These are phyloP conservation scores for Physcia stellaris DNA, from an alignment of 495 filamentous ascomycete genomes.

Conservation along the genomic window DNA sequence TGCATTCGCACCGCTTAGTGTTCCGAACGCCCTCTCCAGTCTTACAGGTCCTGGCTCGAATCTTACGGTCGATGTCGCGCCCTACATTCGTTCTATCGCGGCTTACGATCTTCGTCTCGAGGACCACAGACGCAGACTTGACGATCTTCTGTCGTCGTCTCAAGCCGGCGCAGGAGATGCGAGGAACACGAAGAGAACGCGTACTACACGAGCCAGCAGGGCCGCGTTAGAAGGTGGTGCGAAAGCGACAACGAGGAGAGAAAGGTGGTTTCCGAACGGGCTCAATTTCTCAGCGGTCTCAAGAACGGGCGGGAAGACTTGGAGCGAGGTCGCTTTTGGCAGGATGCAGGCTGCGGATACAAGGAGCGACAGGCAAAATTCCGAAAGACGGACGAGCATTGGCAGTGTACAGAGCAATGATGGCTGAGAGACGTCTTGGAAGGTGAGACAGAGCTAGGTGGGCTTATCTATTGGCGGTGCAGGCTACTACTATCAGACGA, in stretches of 20 bases:
- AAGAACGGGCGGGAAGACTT: constrained; percentile 49
- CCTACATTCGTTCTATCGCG: constrained; percentile 71
- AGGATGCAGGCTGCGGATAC: too few species aligned
- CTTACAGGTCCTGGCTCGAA: constrained; percentile 55
- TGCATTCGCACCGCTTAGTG: constrained; percentile 44
- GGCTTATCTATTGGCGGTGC: too few species aligned
- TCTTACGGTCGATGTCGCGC: constrained; percentile 64
- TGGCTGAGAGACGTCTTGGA: too few species aligned
- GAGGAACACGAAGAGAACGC: constrained; percentile 42
- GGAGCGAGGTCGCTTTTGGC: constrained; percentile 46
- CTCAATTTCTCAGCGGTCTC: constrained; percentile 50
- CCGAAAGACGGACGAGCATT: too few species aligned
- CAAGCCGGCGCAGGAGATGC: constrained; percentile 35
- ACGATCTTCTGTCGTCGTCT: constrained; percentile 47
- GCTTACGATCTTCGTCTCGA: constrained; percentile 57
- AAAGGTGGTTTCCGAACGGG: constrained; percentile 63
- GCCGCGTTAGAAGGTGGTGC: constrained; percentile 72
- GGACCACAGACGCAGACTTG: constrained; percentile 47
- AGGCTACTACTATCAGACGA: too few species aligned
- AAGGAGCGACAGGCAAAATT: too few species aligned
- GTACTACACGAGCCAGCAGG: constrained; percentile 67
- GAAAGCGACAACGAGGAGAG: constrained; percentile 55
- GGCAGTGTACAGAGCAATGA: too few species aligned
- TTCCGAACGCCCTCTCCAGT: constrained; percentile 34
- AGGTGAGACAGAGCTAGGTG: too few species aligned